Evolutionary conservation across 306 rosid species (phyloP).

Genomic region (Gynostemma pentaphyllum): DNA sequence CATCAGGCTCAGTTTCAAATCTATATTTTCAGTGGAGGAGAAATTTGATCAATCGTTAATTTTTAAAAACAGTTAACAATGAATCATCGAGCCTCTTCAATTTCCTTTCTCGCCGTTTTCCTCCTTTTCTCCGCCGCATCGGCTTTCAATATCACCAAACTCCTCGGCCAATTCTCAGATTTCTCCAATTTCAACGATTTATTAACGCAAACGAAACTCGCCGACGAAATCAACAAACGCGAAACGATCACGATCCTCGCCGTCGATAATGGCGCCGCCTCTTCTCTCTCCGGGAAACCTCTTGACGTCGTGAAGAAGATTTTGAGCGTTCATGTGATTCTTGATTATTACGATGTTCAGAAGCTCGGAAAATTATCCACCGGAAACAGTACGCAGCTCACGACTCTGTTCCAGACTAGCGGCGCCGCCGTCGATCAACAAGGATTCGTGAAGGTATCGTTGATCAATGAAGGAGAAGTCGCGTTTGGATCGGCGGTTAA

Average conservation of each 20-base stretch:
- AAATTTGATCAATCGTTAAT: not conserved
- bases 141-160: conserved; percentile 36
- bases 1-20: conserved; percentile 10
- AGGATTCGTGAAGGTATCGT: conserved; percentile 27
- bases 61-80: conserved; percentile 11
- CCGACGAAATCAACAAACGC: conserved; percentile 26
- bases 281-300: conserved; percentile 21
- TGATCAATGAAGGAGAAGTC: conserved; percentile 29
- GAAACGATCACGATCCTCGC: conserved; percentile 40
- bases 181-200: conserved; percentile 21
- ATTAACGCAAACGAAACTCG: conserved; percentile 43
- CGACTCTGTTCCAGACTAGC: conserved; percentile 33
- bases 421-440: conserved; percentile 21
- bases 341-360: conserved; percentile 29
- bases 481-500: conserved; percentile 32
- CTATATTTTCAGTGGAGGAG: not conserved
- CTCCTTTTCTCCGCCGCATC: conserved; percentile 18
- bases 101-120: conserved; percentile 22
- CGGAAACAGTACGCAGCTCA: conserved; percentile 8
- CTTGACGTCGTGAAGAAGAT: conserved; percentile 19
- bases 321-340: conserved; percentile 25
- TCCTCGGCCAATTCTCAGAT: conserved; percentile 19
- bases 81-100: conserved; percentile 30
- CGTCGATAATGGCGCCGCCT: conserved; percentile 14
- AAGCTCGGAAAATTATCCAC: conserved; percentile 11